A percentile compares a stretch with the other conserved stretches of the same genome.
Evolutionary conservation across 1,139 yeast species (phyloP).

Genomic region (Pichia sp.): DNA sequence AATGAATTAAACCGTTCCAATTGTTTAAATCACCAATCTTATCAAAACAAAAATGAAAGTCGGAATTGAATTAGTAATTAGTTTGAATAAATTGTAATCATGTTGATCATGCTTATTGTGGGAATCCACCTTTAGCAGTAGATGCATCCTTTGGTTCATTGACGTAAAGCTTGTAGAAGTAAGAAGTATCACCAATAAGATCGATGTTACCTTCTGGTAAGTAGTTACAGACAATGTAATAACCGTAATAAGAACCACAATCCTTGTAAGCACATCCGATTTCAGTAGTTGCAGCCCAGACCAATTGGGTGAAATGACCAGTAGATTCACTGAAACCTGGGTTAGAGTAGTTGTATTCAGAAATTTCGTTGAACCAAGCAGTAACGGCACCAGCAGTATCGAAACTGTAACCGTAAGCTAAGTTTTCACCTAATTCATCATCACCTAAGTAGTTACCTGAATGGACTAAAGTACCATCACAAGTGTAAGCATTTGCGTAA

Average conservation of each 20-base stretch:
- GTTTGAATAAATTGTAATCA: not conserved
- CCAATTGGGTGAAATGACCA: slow-evolving; percentile 72
- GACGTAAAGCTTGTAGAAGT: slow-evolving; percentile 44
- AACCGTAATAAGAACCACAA: slow-evolving; percentile 45
- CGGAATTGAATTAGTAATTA: too few relatives aligned
- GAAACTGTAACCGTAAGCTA: slow-evolving; percentile 70
- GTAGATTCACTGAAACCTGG: slow-evolving; percentile 45
- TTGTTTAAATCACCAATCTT: not conserved
- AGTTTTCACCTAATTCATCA: slow-evolving; percentile 79
- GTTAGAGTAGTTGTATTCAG: slow-evolving; percentile 50
- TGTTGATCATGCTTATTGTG: not conserved
- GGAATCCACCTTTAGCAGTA: slow-evolving; percentile 1
- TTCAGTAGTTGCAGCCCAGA: slow-evolving; percentile 55
- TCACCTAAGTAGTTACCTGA: slow-evolving; percentile 70
- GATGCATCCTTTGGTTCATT: slow-evolving; percentile 20
- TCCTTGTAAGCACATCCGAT: slow-evolving; percentile 62
- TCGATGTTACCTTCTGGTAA: slow-evolving; percentile 56
- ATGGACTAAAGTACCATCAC: slow-evolving; percentile 63
- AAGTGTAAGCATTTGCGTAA: slow-evolving; percentile 67
- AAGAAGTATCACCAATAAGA: slow-evolving; percentile 31
- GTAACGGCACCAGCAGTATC: slow-evolving; percentile 58
- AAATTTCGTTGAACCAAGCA: slow-evolving; percentile 83
- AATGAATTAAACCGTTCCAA: not conserved
- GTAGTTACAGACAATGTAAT: slow-evolving; percentile 70
- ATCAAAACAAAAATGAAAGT: too few relatives aligned